Conservation (phyloP, 2,329 filamentous ascomycete genomes). For the Seiridium cupressi region DNA sequence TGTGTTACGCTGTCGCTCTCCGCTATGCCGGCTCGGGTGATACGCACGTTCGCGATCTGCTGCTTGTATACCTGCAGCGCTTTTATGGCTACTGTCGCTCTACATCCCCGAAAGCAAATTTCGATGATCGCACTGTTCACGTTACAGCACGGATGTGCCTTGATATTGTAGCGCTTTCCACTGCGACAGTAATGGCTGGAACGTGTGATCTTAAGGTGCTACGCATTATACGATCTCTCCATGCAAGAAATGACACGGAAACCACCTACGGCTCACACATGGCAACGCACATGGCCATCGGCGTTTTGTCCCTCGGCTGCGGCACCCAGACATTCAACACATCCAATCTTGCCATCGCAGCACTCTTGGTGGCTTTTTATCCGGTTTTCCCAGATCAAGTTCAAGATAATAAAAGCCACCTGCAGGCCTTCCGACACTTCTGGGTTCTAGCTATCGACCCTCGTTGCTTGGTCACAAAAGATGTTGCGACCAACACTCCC, state of each 20-base stretch:
- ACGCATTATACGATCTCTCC: slow-evolving; percentile 79
- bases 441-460: slow-evolving; percentile 94
- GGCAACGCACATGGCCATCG: slow-evolving; percentile 88
- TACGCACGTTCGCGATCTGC: slow-evolving; percentile 69
- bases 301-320: slow-evolving; percentile 85
- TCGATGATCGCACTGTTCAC: slow-evolving; percentile 81
- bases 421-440: slow-evolving; percentile 95
- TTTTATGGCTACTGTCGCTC: slow-evolving; percentile 72
- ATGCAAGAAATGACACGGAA: slow-evolving; percentile 80
- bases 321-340: slow-evolving; percentile 91
- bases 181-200: slow-evolving; percentile 90
- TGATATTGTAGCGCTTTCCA: slow-evolving; percentile 78
- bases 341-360: slow-evolving; percentile 80
- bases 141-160: slow-evolving; percentile 88
- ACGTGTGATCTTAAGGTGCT: slow-evolving; percentile 87
- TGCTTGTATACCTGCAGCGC: slow-evolving; percentile 82
- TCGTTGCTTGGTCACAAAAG: slow-evolving; percentile 83
- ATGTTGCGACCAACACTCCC: slow-evolving; percentile 79
- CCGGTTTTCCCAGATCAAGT: slow-evolving; percentile 86
- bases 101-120: slow-evolving; percentile 42
- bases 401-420: slow-evolving; percentile 89
- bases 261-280: slow-evolving; percentile 93
- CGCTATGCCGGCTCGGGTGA: slow-evolving; percentile 74
- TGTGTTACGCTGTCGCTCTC: slow-evolving; percentile 78
- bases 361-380: slow-evolving; percentile 88